Base-by-base conservation (phyloP, 305 asterid species). In the Stenogyne calaminthoides region DNA sequence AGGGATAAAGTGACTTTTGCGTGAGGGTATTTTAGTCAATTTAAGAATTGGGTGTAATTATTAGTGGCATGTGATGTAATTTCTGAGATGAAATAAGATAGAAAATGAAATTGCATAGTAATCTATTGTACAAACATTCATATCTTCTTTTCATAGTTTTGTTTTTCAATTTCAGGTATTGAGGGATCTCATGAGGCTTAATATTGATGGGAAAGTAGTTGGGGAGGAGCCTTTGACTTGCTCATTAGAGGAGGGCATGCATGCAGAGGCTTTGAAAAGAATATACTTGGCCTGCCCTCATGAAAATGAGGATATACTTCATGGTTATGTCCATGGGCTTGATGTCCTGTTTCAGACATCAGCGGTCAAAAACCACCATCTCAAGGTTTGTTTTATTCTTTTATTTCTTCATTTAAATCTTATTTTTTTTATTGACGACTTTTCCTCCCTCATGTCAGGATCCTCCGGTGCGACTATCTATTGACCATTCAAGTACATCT, bases 161-260 rank as follows among this genome's bases (percentile, higher is more conserved):
- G 9, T 8, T 32, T 32, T 68, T 81, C 62, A 27, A 67, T 69
- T 64, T 83, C 88, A 93, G 98, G 87, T 84, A 59, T 82, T 79
- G 52, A 73, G 73, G 63, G 82, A 80, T 75, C 47, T 76, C 77
- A 10, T 89, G 73, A 85, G 84, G 79, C 95, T 93, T 76, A 76
- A 88, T 77, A 49, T 91, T 70, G 87, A 89, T 70, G 96, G 93
- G 69, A 84, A 87, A 83, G 80, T 88, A 71, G 86, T 76, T 56
- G 96, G 88, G 32, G 91, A 89, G 86, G 88, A 77, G 71, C 68
- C 70, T 71, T 51, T 91, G 77, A 69, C 84, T 57, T 73, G 89
- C 78, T 72, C 81, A 15, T 69, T 74, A 34, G 74, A 77, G 22
- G 72, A 74, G 71, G 86, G 78, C 52, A 75, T 64, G 58, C 76